A percentile compares a stretch with the other conserved stretches of the same genome.
Evolutionary conservation across 306 rosid genomes (phyloP).

Genomic region (Begonia loranthoides): DNA sequence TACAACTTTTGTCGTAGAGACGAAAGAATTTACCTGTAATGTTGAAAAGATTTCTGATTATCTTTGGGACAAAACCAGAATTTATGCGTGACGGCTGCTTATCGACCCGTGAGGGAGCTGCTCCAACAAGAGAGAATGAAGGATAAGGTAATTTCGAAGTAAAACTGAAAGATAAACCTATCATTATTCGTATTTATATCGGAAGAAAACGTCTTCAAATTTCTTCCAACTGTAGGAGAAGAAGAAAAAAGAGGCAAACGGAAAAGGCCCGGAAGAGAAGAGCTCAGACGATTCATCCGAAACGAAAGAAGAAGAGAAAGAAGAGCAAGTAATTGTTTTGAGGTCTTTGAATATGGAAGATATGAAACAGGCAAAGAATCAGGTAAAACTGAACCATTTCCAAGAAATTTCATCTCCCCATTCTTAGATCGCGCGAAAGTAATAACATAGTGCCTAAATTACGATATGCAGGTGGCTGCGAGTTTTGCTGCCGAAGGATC

Average conservation of each 20-base stretch:
- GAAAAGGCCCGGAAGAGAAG: conserved; percentile 27
- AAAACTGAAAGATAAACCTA: no score
- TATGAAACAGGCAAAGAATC: conserved; percentile 83
- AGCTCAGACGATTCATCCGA: conserved; percentile 16
- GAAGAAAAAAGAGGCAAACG: conserved; percentile 46
- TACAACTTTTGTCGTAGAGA: no score
- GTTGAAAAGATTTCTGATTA: no score
- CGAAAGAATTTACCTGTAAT: no score
- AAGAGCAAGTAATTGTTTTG: conserved; percentile 39
- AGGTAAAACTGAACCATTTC: conserved; percentile 27
- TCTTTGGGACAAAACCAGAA: conserved; percentile 42
- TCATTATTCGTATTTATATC: conserved; percentile 8
- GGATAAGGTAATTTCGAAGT: conserved; percentile 53
- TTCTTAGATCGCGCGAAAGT: not conserved
- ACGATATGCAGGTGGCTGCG: conserved; percentile 57
- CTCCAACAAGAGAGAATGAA: conserved; percentile 67
- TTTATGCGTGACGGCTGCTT: conserved; percentile 83
- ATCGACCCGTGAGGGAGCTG: conserved; percentile 85
- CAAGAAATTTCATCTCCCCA: not conserved
- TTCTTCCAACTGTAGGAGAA: conserved; percentile 38
- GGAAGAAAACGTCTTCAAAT: conserved; percentile 1
- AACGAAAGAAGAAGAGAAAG: conserved; percentile 37
- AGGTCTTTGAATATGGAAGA: conserved; percentile 83
- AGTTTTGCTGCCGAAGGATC: conserved; percentile 86
- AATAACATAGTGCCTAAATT: not conserved